phyloP scores from a whole-genome alignment of 2,329 filamentous ascomycete species.

The Aspergillus spinulosporus region DNA sequence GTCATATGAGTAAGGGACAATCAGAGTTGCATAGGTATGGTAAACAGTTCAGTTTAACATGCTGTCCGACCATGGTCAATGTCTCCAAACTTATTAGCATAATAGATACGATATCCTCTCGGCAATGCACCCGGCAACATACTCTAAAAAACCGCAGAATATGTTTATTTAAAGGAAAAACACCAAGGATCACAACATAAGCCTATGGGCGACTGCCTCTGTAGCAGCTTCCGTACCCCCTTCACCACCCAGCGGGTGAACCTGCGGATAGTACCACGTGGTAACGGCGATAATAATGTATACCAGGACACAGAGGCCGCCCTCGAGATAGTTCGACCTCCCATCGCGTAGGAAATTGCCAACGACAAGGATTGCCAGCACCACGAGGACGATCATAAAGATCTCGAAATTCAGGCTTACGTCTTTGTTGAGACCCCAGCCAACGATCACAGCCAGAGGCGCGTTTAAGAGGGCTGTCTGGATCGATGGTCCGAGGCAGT shows the following conservation, averaged over 20 bases:
- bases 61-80: too few species aligned
- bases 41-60: too few species aligned
- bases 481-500: constrained; percentile 82
- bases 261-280: constrained; percentile 63
- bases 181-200: not conserved
- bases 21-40: too few species aligned
- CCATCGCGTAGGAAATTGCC: constrained; percentile 85
- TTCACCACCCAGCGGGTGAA: constrained; percentile 27
- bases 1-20: too few species aligned
- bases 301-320: constrained; percentile 69
- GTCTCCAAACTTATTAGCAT: too few species aligned
- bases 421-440: constrained; percentile 69
- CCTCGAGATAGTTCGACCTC: constrained; percentile 89
- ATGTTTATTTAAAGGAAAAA: not conserved
- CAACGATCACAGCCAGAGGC: constrained; percentile 77
- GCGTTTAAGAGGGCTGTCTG: constrained; percentile 89
- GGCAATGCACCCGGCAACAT: too few species aligned
- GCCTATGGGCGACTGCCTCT: not conserved
- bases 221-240: not conserved
- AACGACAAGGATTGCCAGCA: constrained; percentile 81
- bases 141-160: not conserved
- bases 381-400: constrained; percentile 79
- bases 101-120: too few species aligned
- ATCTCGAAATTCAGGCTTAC: constrained; percentile 85
- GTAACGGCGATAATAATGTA: constrained; percentile 64